Conservation (phyloP, 345 rosid species). For the Melaleuca alternifolia region DNA sequence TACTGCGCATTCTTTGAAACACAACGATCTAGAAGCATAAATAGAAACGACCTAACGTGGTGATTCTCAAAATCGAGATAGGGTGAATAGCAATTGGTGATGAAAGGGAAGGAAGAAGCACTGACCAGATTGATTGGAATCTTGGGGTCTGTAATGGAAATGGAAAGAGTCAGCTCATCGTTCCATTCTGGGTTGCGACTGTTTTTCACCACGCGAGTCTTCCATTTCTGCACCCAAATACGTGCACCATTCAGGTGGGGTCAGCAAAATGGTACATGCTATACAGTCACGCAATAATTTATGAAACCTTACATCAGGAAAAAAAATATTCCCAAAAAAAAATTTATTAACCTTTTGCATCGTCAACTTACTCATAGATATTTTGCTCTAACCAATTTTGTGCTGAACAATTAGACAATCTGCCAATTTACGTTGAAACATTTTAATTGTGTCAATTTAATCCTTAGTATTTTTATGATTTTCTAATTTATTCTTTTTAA, state of each 20-base stretch:
- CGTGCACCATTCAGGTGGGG: background rate
- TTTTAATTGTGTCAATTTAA: too few relatives aligned
- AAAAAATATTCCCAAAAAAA: too few relatives aligned
- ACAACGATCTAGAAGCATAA: background rate
- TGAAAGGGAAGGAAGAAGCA: background rate
- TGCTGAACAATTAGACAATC: too few relatives aligned
- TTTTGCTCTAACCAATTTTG: too few relatives aligned
- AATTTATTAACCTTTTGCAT: background rate
- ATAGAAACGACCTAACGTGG: background rate
- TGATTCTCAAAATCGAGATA: background rate
- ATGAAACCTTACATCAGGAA: background rate
- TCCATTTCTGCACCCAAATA: slow-evolving; percentile 34
- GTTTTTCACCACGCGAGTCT: slow-evolving; percentile 48
- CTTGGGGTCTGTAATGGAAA: slow-evolving; percentile 30
- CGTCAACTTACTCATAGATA: too few relatives aligned
- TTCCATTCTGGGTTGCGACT: slow-evolving; percentile 86
- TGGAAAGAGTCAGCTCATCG: slow-evolving; percentile 61
- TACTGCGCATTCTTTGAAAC: background rate
- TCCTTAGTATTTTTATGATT: too few relatives aligned
- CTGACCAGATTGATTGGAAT: slow-evolving; percentile 53
- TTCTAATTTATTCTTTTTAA: background rate
- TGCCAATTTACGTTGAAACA: too few relatives aligned
- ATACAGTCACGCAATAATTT: background rate
- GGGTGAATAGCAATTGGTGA: background rate
- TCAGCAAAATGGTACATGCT: too few relatives aligned